phyloP scores from a whole-genome alignment of 2,329 filamentous ascomycete genomes.

The Cytospora leucostoma region DNA sequence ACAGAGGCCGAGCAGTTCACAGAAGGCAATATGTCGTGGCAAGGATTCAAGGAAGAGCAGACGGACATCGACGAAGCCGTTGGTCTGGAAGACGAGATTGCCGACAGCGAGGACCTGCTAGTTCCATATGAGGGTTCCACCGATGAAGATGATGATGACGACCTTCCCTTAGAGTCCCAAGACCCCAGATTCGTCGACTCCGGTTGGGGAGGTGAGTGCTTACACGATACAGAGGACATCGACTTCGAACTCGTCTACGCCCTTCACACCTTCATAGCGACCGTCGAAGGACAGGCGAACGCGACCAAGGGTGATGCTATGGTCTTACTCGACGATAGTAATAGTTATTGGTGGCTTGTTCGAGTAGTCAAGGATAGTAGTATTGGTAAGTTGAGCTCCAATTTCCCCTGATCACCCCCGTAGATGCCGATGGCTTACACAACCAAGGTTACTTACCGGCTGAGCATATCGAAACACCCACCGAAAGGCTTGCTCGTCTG shows the following conservation, averaged over 20 bases:
- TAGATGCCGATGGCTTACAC: neutral
- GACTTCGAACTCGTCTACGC: slow-evolving; percentile 99
- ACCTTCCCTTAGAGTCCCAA: slow-evolving; percentile 53
- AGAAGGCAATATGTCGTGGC: slow-evolving; percentile 13
- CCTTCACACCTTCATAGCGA: slow-evolving; percentile 94
- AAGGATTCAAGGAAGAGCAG: slow-evolving; percentile 11
- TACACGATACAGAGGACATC: slow-evolving; percentile 95
- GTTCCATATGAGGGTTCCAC: slow-evolving; percentile 50
- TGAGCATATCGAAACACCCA: slow-evolving; percentile 97
- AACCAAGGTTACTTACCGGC: slow-evolving; percentile 79
- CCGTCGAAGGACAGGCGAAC: slow-evolving; percentile 97
- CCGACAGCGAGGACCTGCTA: slow-evolving; percentile 39
- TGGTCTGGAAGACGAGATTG: slow-evolving; percentile 28
- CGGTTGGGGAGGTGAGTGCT: slow-evolving; percentile 78
- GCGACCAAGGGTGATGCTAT: slow-evolving; percentile 98
- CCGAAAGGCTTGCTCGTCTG: slow-evolving; percentile 85
- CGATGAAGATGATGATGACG: slow-evolving; percentile 63
- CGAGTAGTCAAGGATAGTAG: slow-evolving; percentile 96
- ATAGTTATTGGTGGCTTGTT: slow-evolving; percentile 99
- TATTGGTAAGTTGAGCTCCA: slow-evolving; percentile 59
- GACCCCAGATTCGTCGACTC: slow-evolving; percentile 68
- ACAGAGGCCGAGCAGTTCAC: slow-evolving; percentile 17
- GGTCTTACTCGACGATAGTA: slow-evolving; percentile 96
- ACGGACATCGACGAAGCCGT: slow-evolving; percentile 30
- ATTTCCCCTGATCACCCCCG: neutral